phyloP scores from a whole-genome alignment of 2,329 filamentous ascomycete species.

The Stagonosporopsis rhizophila region DNA sequence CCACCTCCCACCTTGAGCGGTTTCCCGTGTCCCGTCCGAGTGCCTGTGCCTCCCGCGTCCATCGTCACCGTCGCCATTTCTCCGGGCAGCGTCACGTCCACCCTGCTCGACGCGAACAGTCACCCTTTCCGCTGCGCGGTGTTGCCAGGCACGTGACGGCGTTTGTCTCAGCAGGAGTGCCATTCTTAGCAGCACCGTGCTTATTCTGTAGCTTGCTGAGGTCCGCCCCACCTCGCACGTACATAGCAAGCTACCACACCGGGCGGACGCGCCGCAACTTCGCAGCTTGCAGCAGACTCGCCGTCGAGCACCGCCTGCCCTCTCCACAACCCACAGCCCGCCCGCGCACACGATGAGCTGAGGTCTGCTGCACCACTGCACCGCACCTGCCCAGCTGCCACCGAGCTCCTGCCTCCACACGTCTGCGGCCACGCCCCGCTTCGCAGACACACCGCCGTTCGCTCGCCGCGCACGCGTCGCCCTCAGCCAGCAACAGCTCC shows the following conservation, averaged over 20 bases:
- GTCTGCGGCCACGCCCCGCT: slow-evolving; percentile 11
- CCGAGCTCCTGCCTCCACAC: slow-evolving; percentile 3
- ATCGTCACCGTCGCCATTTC: slow-evolving; percentile 3
- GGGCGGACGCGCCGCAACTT: slow-evolving; percentile 16
- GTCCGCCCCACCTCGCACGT: slow-evolving; percentile 18
- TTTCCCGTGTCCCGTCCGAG: no score
- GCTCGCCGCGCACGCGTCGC: slow-evolving; percentile 24
- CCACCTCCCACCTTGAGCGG: neutral
- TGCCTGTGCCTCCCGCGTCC: slow-evolving; percentile 11
- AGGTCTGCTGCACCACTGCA: slow-evolving; percentile 23
- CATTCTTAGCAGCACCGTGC: slow-evolving; percentile 9
- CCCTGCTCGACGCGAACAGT: neutral
- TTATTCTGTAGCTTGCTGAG: slow-evolving; percentile 12
- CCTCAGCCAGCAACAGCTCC: slow-evolving; percentile 16
- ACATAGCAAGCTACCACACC: slow-evolving; percentile 13
- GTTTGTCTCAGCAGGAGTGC: neutral
- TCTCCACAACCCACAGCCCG: neutral
- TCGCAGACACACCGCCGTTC: slow-evolving; percentile 19
- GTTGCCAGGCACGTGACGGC: slow-evolving; percentile 8
- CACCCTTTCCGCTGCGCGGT: neutral
- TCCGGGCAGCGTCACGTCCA: slow-evolving; percentile 9
- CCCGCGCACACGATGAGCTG: slow-evolving; percentile 33
- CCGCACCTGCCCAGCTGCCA: slow-evolving; percentile 21
- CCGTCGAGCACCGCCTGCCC: slow-evolving; percentile 6
- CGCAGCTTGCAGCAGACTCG: slow-evolving; percentile 3